Base-by-base conservation (phyloP, 257 asterid genomes). In the Eucommia ulmoides region DNA sequence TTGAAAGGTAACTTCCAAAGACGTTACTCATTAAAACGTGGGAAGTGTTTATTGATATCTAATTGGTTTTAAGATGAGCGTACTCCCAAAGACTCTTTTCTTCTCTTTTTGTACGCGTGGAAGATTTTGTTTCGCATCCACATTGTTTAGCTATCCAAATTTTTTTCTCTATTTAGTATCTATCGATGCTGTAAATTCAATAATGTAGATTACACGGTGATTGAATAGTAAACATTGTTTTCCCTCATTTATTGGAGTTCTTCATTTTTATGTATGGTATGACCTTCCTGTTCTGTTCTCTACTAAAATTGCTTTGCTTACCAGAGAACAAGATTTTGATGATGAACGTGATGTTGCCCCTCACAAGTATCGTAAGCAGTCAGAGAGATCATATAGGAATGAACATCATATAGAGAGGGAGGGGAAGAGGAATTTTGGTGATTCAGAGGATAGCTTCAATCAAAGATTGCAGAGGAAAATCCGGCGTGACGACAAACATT, bases 401-500 rank as follows among this genome's bases (percentile, higher is more conserved):
- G 63, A 62, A 61, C 14, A 20, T 33, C 69, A 41, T 53, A 64
- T 55, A 56, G 78, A 65, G 24, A 61, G 51, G 71, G 78, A 65
- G 24, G 59, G 51, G 71, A 76, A 72, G 50, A 55, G 51, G 33
- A 67, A 69, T 59, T 53, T n/a, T 35, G 65, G 74, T 60, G 61
- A 56, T 68, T 83, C 84, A n/a, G 86, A 67, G 25, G 84, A 80
- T 55, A 66, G 77, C 59, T 54, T 56, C 49, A 62, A 26, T 42
- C 70, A 58, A 63, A 67, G 70, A 58, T 20, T 64, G 15, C 53
- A 54, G 51, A 66, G 73, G 54, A 76, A 69, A 59, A 51, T 24
- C 53, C 75, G 54, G 64, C 79, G 57, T 20, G 74, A 58, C 19
- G 74, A 58, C 41, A 55, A 69, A 50, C 53, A 38, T 21, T 23